phyloP scores from a whole-genome alignment of 495 filamentous ascomycete genomes.

The Penicillium pancosmium region DNA sequence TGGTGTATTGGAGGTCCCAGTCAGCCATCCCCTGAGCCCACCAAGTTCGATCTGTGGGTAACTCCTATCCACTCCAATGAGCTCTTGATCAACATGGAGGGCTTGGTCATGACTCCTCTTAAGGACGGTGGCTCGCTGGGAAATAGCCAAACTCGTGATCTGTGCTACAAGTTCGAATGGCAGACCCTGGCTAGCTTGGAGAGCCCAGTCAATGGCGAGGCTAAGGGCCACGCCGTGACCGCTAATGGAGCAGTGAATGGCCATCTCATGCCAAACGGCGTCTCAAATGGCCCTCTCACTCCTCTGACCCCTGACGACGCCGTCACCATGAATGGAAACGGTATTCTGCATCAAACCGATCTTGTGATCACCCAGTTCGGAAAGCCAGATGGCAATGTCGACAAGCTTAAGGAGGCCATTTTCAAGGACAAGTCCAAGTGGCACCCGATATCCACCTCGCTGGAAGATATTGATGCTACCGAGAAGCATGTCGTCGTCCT shows the following conservation, averaged over 20 bases:
- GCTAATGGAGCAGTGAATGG: conserved; percentile 8
- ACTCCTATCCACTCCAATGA: conserved; percentile 24
- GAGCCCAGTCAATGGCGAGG: conserved; percentile 1
- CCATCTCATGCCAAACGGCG: neutral
- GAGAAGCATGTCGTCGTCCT: conserved; percentile 26
- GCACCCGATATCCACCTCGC: conserved; percentile 14
- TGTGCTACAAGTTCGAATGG: conserved; percentile 43
- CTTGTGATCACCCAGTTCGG: conserved; percentile 23
- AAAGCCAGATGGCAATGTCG: conserved; percentile 15
- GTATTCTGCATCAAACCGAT: conserved; percentile 9
- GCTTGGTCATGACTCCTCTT: conserved; percentile 39
- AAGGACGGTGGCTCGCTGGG: conserved; percentile 20
- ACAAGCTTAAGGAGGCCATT: conserved; percentile 16
- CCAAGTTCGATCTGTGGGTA: conserved; percentile 39
- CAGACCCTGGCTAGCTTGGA: conserved; percentile 22
- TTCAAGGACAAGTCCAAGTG: conserved; percentile 10
- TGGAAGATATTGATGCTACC: conserved; percentile 16
- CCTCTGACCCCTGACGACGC: conserved; percentile 5
- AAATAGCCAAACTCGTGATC: conserved; percentile 17
- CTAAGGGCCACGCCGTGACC: conserved; percentile 7
- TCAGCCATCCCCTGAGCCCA: conserved; percentile 28
- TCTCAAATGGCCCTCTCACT: neutral
- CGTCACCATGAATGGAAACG: conserved; percentile 17
- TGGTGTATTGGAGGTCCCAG: conserved; percentile 37
- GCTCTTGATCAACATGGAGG: conserved; percentile 34